A percentile compares a stretch with the other conserved stretches of the same genome.
These are phyloP conservation scores for Verticillium nonalfalfae DNA, from an alignment of 2,329 filamentous ascomycete species.

Conservation along the genomic window DNA sequence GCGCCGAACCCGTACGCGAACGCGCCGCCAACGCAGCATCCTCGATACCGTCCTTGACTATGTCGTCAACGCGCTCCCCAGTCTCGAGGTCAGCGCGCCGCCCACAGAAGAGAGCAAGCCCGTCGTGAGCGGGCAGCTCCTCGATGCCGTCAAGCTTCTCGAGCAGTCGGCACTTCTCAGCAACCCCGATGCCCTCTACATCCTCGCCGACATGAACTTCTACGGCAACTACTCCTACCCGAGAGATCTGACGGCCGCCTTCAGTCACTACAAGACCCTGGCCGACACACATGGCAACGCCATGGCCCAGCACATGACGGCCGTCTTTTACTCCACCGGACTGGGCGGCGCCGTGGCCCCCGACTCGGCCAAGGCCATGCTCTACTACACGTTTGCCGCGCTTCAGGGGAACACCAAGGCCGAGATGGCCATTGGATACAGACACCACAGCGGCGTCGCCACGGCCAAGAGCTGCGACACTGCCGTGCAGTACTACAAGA, in stretches of 20 bases:
- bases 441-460: conserved; percentile 79
- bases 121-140: conserved; percentile 34
- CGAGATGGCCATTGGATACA: conserved; percentile 89
- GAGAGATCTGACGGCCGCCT: conserved; percentile 71
- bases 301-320: conserved; percentile 93
- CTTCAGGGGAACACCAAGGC: conserved; percentile 75
- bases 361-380: conserved; percentile 84
- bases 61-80: conserved; percentile 42
- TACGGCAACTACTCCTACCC: conserved; percentile 91
- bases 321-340: conserved; percentile 91
- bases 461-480: conserved; percentile 80
- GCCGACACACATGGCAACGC: conserved; percentile 75
- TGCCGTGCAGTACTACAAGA: conserved; percentile 84
- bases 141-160: conserved; percentile 45
- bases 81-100: conserved; percentile 39
- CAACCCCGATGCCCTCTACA: conserved; percentile 78
- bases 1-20: conserved; percentile 33
- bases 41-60: conserved; percentile 37
- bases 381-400: conserved; percentile 94
- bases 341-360: conserved; percentile 73
- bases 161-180: conserved; percentile 46
- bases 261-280: conserved; percentile 73
- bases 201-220: conserved; percentile 93
- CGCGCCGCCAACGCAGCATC: conserved; percentile 35
- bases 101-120: conserved; percentile 29